A percentile compares a stretch with the other conserved stretches of the same genome.
Evolutionary conservation across 257 asterid species (phyloP).

Genomic region (Solanum ossicruentum): DNA sequence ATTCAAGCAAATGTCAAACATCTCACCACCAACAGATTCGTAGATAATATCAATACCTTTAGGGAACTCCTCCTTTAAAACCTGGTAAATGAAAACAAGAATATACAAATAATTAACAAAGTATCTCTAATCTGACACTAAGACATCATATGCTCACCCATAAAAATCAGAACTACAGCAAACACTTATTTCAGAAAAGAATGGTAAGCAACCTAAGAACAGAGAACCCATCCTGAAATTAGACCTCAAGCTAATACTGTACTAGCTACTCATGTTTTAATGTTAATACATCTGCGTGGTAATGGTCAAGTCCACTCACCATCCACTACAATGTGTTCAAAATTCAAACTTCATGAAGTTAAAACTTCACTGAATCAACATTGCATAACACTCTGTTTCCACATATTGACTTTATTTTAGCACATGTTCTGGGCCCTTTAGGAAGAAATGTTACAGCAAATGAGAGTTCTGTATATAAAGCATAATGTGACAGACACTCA

Average conservation of each 20-base stretch:
- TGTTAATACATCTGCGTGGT: neutral
- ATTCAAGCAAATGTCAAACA: constrained; percentile 80
- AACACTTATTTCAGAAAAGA: neutral
- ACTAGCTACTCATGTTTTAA: neutral
- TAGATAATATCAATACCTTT: constrained; percentile 78
- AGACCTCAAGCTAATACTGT: neutral
- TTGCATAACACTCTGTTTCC: neutral
- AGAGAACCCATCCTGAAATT: neutral
- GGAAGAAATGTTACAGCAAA: neutral
- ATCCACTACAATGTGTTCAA: neutral
- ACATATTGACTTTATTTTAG: neutral
- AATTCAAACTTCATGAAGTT: neutral
- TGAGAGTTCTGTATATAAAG: neutral
- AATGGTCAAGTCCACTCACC: neutral
- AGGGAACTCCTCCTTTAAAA: constrained; percentile 76
- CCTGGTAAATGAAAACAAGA: constrained; percentile 21
- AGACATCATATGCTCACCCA: neutral
- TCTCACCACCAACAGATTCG: constrained; percentile 94
- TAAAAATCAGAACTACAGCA: neutral
- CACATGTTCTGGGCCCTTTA: neutral
- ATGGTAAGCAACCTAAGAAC: neutral
- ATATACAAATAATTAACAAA: neutral
- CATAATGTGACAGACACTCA: neutral
- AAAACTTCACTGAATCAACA: neutral
- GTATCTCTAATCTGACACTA: neutral